Conservation (phyloP, 805 yeast genomes). For the Teunomyces gatunensis region DNA sequence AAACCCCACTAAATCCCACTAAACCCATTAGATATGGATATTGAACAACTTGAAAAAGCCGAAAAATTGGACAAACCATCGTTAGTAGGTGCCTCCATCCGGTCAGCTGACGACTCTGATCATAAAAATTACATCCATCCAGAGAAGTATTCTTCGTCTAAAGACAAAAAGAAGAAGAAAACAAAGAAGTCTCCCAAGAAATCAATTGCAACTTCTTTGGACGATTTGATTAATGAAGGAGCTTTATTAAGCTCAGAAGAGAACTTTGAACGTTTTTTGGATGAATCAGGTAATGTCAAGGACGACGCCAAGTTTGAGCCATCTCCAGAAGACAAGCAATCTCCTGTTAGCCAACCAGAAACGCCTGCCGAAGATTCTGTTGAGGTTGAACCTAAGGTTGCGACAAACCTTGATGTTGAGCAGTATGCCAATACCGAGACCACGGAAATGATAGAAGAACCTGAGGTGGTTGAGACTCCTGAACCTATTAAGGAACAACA, state of each 20-base stretch:
- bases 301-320: slow-evolving; percentile 37
- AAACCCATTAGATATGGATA: slow-evolving; percentile 38
- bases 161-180: slow-evolving; percentile 11
- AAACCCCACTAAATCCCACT: slow-evolving; percentile 2
- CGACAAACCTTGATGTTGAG: not conserved
- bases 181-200: slow-evolving; percentile 9
- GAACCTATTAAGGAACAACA: not conserved
- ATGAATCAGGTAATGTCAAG: slow-evolving; percentile 52
- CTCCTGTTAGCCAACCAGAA: not conserved
- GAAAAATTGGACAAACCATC: slow-evolving; percentile 49
- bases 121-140: slow-evolving; percentile 46
- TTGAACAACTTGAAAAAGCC: slow-evolving; percentile 52
- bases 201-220: slow-evolving; percentile 52
- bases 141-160: slow-evolving; percentile 35
- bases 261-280: slow-evolving; percentile 51
- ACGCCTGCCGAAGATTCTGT: not conserved
- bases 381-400: not conserved
- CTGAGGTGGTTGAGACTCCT: not conserved
- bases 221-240: slow-evolving; percentile 48
- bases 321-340: slow-evolving; percentile 16
- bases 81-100: slow-evolving; percentile 50
- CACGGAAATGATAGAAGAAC: not conserved
- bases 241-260: slow-evolving; percentile 50
- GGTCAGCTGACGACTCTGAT: slow-evolving; percentile 46
- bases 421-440: not conserved